Evolutionary conservation across 2,329 filamentous ascomycete genomes (phyloP).

Genomic region (Colletotrichum camelliae): DNA sequence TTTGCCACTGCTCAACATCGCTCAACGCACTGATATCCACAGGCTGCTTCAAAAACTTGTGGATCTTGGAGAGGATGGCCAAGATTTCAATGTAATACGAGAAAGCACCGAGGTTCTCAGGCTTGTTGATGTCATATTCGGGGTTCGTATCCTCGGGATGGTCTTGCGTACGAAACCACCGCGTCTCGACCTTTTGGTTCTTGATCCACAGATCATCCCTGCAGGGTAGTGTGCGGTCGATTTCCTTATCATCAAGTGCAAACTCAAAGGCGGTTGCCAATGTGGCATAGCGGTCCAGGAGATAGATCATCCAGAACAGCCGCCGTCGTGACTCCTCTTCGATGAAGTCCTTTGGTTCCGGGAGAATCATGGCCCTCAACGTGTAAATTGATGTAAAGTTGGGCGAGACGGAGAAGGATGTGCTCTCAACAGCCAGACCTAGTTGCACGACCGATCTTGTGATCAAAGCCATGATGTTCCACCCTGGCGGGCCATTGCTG

Average conservation of each 20-base stretch:
- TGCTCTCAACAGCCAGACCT: constrained; percentile 82
- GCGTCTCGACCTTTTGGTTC: constrained; percentile 83
- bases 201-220: constrained; percentile 85
- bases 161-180: constrained; percentile 73
- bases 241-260: constrained; percentile 85
- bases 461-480: constrained; percentile 90
- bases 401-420: constrained; percentile 79
- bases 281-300: constrained; percentile 89
- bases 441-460: constrained; percentile 88
- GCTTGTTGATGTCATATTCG: constrained; percentile 70
- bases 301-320: constrained; percentile 93
- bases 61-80: constrained; percentile 85
- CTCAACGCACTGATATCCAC: constrained; percentile 85
- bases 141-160: constrained; percentile 45
- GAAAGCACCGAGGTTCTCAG: constrained; percentile 86
- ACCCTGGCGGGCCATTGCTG: constrained; percentile 88
- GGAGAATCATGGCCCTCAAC: constrained; percentile 81
- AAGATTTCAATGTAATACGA: constrained; percentile 91
- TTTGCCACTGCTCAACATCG: constrained; percentile 90
- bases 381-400: constrained; percentile 89
- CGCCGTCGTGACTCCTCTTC: constrained; percentile 87
- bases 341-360: constrained; percentile 83
- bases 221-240: constrained; percentile 85
- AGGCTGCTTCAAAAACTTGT: constrained; percentile 86
- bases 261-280: constrained; percentile 93